A percentile compares a stretch with the other conserved stretches of the same genome.
Evolutionary conservation across 2,329 filamentous ascomycete species (phyloP).

Genomic region (Neonectria coccinea): DNA sequence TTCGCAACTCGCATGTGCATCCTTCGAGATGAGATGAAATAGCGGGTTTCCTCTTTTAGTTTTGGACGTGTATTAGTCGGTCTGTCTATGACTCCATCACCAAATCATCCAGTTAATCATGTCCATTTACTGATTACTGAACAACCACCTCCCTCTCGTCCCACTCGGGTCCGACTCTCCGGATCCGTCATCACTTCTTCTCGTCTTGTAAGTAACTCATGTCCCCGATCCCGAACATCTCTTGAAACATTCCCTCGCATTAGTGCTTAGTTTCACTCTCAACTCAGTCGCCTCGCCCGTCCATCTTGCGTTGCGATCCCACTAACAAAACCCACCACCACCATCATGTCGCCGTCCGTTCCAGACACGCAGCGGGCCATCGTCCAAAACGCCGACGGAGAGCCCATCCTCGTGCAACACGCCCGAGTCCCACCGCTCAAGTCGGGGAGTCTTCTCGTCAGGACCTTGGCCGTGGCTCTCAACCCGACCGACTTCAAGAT

Average conservation of each 20-base stretch:
- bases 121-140: not conserved
- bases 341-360: not conserved
- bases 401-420: not conserved
- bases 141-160: not conserved
- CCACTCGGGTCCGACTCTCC: not conserved
- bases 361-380: not conserved
- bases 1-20: slow-evolving; percentile 1
- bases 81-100: no score
- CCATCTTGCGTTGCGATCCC: not conserved
- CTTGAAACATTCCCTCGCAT: not conserved
- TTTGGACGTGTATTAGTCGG: not conserved
- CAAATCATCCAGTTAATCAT: not conserved
- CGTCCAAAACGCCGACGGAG: slow-evolving; percentile 1
- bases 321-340: not conserved
- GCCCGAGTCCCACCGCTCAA: not conserved
- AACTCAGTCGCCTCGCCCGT: not conserved
- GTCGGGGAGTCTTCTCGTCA: slow-evolving; percentile 1
- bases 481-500: slow-evolving; percentile 6
- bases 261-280: not conserved
- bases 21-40: not conserved
- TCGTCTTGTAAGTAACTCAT: not conserved
- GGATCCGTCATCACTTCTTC: not conserved
- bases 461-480: not conserved
- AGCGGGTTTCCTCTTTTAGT: not conserved
- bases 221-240: not conserved